These are phyloP conservation scores for Backusella morwellensis DNA, from an alignment of 192 early-diverging fungal species.

Conservation along the genomic window DNA sequence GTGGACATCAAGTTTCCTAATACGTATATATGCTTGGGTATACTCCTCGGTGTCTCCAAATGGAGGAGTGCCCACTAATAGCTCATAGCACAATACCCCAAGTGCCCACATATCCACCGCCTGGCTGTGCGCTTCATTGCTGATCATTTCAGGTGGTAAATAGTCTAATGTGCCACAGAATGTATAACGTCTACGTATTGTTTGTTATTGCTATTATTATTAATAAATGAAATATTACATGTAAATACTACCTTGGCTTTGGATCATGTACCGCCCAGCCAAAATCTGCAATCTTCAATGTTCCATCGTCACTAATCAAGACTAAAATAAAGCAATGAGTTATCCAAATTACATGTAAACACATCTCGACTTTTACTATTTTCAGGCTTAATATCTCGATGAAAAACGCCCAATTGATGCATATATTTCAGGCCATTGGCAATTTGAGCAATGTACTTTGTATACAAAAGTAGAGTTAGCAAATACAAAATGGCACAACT, in stretches of 20 bases:
- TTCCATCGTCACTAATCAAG: constrained; percentile 73
- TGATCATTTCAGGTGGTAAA: constrained; percentile 94
- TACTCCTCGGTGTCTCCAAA: constrained; percentile 70
- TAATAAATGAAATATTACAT: constrained; percentile 51
- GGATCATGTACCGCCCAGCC: constrained; percentile 94
- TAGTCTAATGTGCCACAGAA: constrained; percentile 97
- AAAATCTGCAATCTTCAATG: constrained; percentile 94
- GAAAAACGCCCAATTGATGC: constrained; percentile 89
- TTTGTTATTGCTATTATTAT: constrained; percentile 47
- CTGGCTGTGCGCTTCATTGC: constrained; percentile 70
- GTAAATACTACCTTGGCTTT: constrained; percentile 61
- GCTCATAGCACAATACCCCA: constrained; percentile 91
- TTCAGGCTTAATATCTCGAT: constrained; percentile 82
- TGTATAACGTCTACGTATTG: constrained; percentile 63
- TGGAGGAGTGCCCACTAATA: constrained; percentile 86
- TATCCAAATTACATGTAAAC: background rate
- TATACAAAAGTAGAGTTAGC: too few species aligned
- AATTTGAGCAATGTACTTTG: constrained; percentile 86
- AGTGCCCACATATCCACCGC: constrained; percentile 92
- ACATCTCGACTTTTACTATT: constrained; percentile 47
- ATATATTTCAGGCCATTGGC: constrained; percentile 69
- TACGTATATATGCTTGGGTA: constrained; percentile 75
- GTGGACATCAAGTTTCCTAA: constrained; percentile 75
- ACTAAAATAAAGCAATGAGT: constrained; percentile 14
- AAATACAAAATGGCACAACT: background rate